Evolutionary conservation across 345 rosid genomes (phyloP).

Genomic region (Eucalyptus melliodora): DNA sequence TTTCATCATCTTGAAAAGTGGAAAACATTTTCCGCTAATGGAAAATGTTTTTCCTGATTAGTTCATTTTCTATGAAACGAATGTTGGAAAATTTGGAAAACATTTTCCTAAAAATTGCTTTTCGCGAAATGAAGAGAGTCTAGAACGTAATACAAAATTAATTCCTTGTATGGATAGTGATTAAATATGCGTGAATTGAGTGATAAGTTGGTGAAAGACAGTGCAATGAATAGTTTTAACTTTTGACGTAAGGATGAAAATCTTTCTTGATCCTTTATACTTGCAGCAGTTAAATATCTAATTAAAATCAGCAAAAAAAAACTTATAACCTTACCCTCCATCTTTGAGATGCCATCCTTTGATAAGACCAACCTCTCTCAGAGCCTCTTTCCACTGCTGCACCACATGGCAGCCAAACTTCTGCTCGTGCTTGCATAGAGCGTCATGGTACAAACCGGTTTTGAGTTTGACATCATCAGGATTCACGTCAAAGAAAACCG

Average conservation of each 20-base stretch:
- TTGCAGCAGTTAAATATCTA: background rate
- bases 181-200: background rate
- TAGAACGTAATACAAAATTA: background rate
- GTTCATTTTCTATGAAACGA: no score
- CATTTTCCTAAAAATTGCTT: no score
- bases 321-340: background rate
- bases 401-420: background rate
- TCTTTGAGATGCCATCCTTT: background rate
- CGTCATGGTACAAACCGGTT: background rate
- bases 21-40: no score
- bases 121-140: rapidly evolving
- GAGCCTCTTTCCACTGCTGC: background rate
- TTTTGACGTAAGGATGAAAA: background rate
- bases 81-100: rapidly evolving
- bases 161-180: background rate
- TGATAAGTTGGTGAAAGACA: background rate
- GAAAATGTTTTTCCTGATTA: no score
- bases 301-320: background rate
- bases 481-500: background rate
- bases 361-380: background rate
- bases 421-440: background rate
- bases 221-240: background rate
- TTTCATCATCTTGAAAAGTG: no score
- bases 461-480: background rate
- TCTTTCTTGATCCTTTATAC: no score